Conservation (phyloP, 2,329 filamentous ascomycete species). For the Claviceps sp. region DNA sequence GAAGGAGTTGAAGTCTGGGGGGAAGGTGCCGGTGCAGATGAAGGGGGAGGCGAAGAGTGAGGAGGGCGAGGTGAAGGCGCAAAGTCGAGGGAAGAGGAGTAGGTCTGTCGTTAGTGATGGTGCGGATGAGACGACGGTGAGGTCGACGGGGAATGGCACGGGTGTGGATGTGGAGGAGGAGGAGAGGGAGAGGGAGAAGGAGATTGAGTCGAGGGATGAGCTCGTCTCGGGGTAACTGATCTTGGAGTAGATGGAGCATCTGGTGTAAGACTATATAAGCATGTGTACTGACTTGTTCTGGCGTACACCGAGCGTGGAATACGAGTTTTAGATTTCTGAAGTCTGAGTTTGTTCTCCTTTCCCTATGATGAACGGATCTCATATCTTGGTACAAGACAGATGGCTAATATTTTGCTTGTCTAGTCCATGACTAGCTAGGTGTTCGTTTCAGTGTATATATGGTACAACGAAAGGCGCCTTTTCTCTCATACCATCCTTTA, state of each 20-base stretch:
- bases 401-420: no score
- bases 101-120: slow-evolving; percentile 13
- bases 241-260: not conserved
- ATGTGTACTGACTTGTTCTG: no score
- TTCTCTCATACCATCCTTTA: no score
- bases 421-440: no score
- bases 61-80: slow-evolving; percentile 25
- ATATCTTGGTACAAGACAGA: not conserved
- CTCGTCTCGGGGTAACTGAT: not conserved
- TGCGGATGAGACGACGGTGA: slow-evolving; percentile 11
- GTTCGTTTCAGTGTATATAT: no score
- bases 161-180: not conserved
- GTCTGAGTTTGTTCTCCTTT: no score
- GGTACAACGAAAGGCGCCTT: no score
- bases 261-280: no score
- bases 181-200: not conserved
- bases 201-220: not conserved
- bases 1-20: slow-evolving; percentile 35
- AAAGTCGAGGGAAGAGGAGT: no score
- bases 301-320: no score
- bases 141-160: not conserved
- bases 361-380: not conserved
- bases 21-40: slow-evolving; percentile 4
- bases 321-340: no score
- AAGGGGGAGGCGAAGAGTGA: slow-evolving; percentile 4